Evolutionary conservation across 805 yeast species (phyloP).

Genomic region (Torulaspora microellipsoides): DNA sequence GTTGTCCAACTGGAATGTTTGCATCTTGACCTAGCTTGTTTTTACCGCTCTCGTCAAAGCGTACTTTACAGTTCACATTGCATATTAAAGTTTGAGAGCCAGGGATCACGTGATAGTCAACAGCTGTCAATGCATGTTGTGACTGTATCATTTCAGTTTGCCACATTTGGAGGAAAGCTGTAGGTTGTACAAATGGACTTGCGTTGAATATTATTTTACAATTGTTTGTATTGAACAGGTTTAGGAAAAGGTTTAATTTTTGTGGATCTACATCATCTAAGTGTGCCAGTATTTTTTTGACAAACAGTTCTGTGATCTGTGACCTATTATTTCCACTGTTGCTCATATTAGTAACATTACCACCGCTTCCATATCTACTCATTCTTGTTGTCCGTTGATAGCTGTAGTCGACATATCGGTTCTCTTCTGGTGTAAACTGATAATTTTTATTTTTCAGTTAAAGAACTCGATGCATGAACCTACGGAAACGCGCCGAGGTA

Average conservation of each 20-base stretch:
- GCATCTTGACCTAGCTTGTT: constrained; percentile 63
- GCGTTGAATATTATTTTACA: constrained; percentile 32
- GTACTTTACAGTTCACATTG: constrained; percentile 52
- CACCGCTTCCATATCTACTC: constrained; percentile 11
- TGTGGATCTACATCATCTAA: constrained; percentile 33
- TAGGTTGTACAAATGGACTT: constrained; percentile 28
- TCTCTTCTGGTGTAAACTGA: too few species aligned
- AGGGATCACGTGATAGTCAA: constrained; percentile 64
- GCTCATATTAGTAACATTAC: constrained; percentile 3
- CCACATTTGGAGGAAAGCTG: constrained; percentile 32
- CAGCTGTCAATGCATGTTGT: constrained; percentile 58
- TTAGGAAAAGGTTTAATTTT: constrained; percentile 28
- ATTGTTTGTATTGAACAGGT: constrained; percentile 23
- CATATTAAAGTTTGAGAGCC: constrained; percentile 55
- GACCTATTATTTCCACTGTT: constrained; percentile 21
- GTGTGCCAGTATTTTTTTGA: constrained; percentile 34
- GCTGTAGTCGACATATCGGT: not conserved
- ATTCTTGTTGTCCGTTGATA: not conserved
- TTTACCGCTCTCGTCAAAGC: constrained; percentile 72
- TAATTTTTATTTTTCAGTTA: too few species aligned
- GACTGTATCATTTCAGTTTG: constrained; percentile 38
- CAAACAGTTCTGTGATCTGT: constrained; percentile 30
- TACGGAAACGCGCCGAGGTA: too few species aligned
- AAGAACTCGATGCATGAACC: too few species aligned
- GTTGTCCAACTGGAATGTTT: constrained; percentile 15